phyloP scores from a whole-genome alignment of 352 stramenopile species.

The Pythium monospermum region DNA sequence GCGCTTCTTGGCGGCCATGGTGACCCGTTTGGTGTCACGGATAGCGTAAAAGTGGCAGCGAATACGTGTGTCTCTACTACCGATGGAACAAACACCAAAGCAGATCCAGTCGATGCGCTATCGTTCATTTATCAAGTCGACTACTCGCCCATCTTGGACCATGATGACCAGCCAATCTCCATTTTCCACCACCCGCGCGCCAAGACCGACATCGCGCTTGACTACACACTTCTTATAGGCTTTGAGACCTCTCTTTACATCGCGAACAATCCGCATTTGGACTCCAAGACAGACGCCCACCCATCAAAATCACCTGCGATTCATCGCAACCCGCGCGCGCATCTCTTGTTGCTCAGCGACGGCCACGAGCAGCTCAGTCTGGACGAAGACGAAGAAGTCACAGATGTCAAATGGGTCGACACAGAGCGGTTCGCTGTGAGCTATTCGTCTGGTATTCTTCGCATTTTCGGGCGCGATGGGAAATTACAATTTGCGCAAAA shows the following conservation, averaged over 20 bases:
- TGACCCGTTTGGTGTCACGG: slow-evolving; percentile 7
- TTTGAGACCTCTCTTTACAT: slow-evolving; percentile 37
- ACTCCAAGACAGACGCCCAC: too few species aligned
- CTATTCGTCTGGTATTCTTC: slow-evolving; percentile 56
- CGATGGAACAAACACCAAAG: neutral
- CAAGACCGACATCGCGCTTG: slow-evolving; percentile 48
- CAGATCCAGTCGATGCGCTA: slow-evolving; percentile 20
- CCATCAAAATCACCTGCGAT: too few species aligned
- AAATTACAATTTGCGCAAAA: slow-evolving; percentile 50
- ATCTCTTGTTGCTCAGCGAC: slow-evolving; percentile 32
- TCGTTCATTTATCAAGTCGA: slow-evolving; percentile 24
- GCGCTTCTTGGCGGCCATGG: neutral
- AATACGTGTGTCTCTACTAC: neutral
- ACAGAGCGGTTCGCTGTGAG: slow-evolving; percentile 44
- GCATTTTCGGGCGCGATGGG: slow-evolving; percentile 47
- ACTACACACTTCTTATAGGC: slow-evolving; percentile 40
- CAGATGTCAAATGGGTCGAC: slow-evolving; percentile 68
- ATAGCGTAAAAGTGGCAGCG: neutral
- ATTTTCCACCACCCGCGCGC: slow-evolving; percentile 40
- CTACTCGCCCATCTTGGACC: slow-evolving; percentile 21
- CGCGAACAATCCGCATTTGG: neutral
- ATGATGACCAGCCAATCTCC: slow-evolving; percentile 11
- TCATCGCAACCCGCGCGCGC: slow-evolving; percentile 13
- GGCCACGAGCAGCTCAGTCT: slow-evolving; percentile 19
- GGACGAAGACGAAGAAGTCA: slow-evolving; percentile 40